phyloP scores from a whole-genome alignment of 371 early-diverging fungal genomes.

The Phascolomyces articulosus region DNA sequence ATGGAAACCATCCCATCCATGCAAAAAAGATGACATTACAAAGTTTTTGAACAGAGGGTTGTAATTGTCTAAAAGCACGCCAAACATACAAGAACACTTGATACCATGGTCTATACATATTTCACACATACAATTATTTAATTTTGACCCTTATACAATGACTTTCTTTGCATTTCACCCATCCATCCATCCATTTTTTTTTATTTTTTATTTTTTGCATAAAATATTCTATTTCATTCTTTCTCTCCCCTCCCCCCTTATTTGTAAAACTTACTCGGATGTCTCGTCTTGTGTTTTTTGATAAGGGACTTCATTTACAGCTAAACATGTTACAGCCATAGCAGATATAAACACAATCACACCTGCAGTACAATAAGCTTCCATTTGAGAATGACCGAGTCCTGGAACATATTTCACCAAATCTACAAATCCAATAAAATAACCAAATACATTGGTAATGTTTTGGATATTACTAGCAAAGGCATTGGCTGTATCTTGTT shows the following conservation, averaged over 20 bases:
- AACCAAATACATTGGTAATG: constrained; percentile 71
- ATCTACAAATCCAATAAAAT: constrained; percentile 66
- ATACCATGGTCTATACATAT: constrained; percentile 45
- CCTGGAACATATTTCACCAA: constrained; percentile 59
- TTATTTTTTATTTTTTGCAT: neutral
- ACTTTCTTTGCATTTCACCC: too few relatives aligned
- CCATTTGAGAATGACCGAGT: constrained; percentile 64
- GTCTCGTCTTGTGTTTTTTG: constrained; percentile 23
- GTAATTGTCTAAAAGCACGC: constrained; percentile 56
- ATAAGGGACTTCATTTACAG: constrained; percentile 44
- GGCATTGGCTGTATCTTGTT: constrained; percentile 73
- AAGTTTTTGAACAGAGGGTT: constrained; percentile 60
- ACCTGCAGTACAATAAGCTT: constrained; percentile 65
- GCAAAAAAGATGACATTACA: constrained; percentile 80
- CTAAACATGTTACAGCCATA: constrained; percentile 54
- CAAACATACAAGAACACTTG: constrained; percentile 54
- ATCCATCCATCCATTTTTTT: neutral
- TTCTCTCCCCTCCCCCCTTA: too few relatives aligned
- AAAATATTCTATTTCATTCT: too few relatives aligned
- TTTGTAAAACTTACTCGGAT: neutral
- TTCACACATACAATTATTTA: neutral
- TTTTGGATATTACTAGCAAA: constrained; percentile 76
- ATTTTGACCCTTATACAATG: neutral
- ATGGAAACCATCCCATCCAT: constrained; percentile 88
- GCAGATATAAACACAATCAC: constrained; percentile 54